These are phyloP conservation scores for Backusella psychrophila DNA, from an alignment of 192 early-diverging fungal species.

Conservation along the genomic window DNA sequence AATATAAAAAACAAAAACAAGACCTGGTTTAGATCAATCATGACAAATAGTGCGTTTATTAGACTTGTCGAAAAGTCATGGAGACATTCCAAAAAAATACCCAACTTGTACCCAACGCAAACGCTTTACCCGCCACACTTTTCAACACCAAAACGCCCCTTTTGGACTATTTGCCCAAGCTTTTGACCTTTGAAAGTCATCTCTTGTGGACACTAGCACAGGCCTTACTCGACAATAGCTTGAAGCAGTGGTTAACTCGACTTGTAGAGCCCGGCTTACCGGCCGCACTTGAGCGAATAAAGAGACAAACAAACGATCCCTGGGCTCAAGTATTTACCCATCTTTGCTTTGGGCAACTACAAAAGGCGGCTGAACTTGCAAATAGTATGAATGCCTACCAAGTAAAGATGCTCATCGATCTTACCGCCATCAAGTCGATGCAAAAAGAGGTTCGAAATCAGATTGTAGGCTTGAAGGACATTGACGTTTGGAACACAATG, in stretches of 20 bases:
- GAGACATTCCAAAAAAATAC: not conserved
- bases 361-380: not conserved
- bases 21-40: not conserved
- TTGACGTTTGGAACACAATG: not conserved
- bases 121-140: not conserved
- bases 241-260: not conserved
- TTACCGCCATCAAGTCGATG: not conserved
- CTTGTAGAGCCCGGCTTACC: not conserved
- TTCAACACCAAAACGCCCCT: not conserved
- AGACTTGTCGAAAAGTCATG: not conserved
- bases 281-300: not conserved
- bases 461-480: not conserved
- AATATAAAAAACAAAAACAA: not conserved
- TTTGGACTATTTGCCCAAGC: not conserved
- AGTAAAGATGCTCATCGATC: not conserved
- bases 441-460: not conserved
- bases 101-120: not conserved
- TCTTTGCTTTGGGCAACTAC: not conserved
- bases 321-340: not conserved
- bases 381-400: not conserved
- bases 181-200: not conserved
- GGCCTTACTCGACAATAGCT: not conserved
- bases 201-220: not conserved
- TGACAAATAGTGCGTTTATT: not conserved
- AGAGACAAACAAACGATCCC: not conserved